phyloP scores from a whole-genome alignment of 495 filamentous ascomycete genomes.

The Aspergillus leporis region DNA sequence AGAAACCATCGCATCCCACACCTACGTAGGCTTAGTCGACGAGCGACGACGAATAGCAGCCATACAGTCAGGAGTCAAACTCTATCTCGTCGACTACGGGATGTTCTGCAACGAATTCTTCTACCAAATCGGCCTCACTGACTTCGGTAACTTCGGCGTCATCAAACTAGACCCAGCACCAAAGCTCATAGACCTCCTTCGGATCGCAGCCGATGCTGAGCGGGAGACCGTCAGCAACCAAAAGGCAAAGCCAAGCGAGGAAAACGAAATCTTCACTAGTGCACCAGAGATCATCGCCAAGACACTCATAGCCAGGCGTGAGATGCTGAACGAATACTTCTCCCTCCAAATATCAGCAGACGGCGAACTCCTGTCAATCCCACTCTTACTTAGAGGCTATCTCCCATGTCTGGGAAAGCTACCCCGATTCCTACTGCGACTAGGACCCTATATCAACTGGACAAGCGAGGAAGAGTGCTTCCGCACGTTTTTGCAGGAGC shows the following conservation, averaged over 20 bases:
- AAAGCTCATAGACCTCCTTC: constrained; percentile 66
- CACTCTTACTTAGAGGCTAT: constrained; percentile 87
- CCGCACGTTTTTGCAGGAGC: constrained; percentile 76
- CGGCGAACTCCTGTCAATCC: constrained; percentile 76
- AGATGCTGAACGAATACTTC: constrained; percentile 95
- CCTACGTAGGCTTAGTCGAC: constrained; percentile 92
- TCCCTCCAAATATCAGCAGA: constrained; percentile 75
- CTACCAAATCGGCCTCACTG: constrained; percentile 93
- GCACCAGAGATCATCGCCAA: constrained; percentile 61
- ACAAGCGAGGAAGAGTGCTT: constrained; percentile 82
- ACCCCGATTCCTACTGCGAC: constrained; percentile 80
- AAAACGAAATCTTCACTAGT: constrained; percentile 63
- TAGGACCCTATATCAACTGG: constrained; percentile 92
- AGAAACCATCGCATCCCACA: constrained; percentile 85
- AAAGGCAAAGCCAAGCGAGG: constrained; percentile 23
- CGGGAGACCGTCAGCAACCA: constrained; percentile 21
- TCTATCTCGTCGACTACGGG: constrained; percentile 94
- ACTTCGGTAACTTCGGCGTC: constrained; percentile 91
- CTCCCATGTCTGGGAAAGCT: constrained; percentile 82
- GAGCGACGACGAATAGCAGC: constrained; percentile 82
- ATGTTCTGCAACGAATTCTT: constrained; percentile 87
- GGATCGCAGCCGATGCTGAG: constrained; percentile 72
- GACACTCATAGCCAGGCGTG: constrained; percentile 69
- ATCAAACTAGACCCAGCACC: constrained; percentile 81
- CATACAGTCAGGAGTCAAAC: constrained; percentile 89